These are phyloP conservation scores for Saccharomycopsis sp. DNA, from an alignment of 805 yeast genomes.

Conservation along the genomic window DNA sequence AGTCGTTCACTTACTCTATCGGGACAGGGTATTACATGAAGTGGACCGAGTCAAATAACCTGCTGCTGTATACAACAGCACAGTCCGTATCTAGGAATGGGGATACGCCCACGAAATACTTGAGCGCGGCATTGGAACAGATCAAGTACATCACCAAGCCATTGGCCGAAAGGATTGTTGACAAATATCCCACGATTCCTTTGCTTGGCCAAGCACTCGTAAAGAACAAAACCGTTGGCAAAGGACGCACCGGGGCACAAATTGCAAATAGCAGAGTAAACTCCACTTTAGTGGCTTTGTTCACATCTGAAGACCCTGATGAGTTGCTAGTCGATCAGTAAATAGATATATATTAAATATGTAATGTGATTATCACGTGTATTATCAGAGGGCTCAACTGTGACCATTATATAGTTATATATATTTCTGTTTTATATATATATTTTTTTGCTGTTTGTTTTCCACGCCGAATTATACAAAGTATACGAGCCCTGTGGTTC, in stretches of 20 bases:
- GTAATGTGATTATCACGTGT: background rate
- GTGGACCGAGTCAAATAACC: background rate
- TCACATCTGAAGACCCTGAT: slow-evolving; percentile 16
- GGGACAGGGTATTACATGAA: slow-evolving; percentile 6
- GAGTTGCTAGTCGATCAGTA: slow-evolving; percentile 8
- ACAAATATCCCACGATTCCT: slow-evolving; percentile 12
- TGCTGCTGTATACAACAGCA: background rate
- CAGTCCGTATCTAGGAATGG: slow-evolving; percentile 15
- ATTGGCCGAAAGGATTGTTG: slow-evolving; percentile 7
- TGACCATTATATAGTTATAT: too few relatives aligned
- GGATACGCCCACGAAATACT: slow-evolving; percentile 2
- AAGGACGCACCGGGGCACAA: slow-evolving; percentile 5
- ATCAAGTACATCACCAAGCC: slow-evolving; percentile 13
- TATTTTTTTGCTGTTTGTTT: background rate
- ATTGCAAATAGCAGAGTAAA: slow-evolving; percentile 12
- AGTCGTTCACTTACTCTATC: slow-evolving; percentile 11
- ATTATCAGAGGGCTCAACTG: too few relatives aligned
- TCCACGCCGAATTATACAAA: background rate
- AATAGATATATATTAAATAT: background rate
- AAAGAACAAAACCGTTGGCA: slow-evolving; percentile 6
- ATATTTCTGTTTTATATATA: background rate
- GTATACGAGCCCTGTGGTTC: too few relatives aligned
- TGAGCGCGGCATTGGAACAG: slow-evolving; percentile 14
- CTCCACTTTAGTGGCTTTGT: slow-evolving; percentile 6
- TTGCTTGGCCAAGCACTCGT: slow-evolving; percentile 3